Evolutionary conservation across 352 stramenopile genomes (phyloP), one percentile per base, ranked within the genome.

Genomic region (Phytophthora sojae): DNA sequence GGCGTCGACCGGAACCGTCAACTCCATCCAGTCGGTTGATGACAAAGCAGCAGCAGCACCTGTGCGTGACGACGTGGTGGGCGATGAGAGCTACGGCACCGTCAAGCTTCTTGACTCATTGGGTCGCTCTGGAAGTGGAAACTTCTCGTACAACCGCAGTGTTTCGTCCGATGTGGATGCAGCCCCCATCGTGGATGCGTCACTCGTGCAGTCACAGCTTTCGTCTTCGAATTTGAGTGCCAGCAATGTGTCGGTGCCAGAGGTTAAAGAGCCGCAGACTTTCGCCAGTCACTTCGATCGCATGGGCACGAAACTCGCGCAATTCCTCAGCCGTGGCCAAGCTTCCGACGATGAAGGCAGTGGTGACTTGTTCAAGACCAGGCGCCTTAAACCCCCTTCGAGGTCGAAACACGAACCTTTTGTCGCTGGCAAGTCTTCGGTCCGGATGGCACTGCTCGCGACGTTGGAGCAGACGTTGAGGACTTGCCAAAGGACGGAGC

Each of bases 401-500:
- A 67, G 63, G 32, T 2, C 58, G 3, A 57, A 39, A 9, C 60
- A 60, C 3, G 68, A 64, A 11, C 26, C 49, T 32, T 71, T 75
- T n/a, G 62, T 75, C 25, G 35, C 55, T 61, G 68, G 68, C 1
- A 75, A 71, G 56, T 71, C 68, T 6, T 66, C 71, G 2, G 42
- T 77, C 47, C 83, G 76, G 17, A 72, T 89, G 63, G 60, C 57
- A 17, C 63, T 92, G 12, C 45, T 92, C n/a, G 47, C 71, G 0
- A 73, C 64, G 14, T 37, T 92, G 23, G 74, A 84, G 21, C 81
- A 90, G 35, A 70, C 88, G 11, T 61, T 75, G 7, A 69, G 80
- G 25, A 81, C 77, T 5, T 89, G 79, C 35, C 76, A 89, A 29
- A 67, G 76, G 45, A 64, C 79, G 19, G 85, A 93, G 47, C 71